A percentile compares a stretch with the other conserved stretches of the same genome.
Evolutionary conservation across 2,329 filamentous ascomycete species (phyloP).

Genomic region (Fusarium sp.): DNA sequence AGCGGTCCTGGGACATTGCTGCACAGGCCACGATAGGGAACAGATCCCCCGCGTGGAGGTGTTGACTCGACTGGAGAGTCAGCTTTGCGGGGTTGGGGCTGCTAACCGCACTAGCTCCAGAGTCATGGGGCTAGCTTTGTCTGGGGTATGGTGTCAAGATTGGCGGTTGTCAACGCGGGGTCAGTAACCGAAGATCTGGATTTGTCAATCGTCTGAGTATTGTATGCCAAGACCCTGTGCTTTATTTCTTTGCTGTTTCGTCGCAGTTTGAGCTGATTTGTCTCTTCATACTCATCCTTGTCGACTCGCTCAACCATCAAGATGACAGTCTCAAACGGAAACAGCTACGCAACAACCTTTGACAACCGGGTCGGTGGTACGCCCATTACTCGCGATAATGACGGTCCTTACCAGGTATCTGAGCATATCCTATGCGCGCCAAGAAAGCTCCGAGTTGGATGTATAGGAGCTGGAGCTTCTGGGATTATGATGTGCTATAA

Average conservation of each 20-base stretch:
- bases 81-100: background rate
- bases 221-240: background rate
- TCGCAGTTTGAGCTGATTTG: too few species aligned
- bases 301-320: background rate
- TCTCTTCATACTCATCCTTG: background rate
- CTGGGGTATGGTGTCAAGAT: background rate
- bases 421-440: constrained; percentile 12
- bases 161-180: background rate
- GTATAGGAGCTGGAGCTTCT: constrained; percentile 14
- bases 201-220: fast-evolving
- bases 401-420: background rate
- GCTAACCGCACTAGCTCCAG: background rate
- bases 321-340: constrained; percentile 3
- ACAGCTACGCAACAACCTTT: constrained; percentile 2
- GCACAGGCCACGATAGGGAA: background rate
- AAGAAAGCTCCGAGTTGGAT: constrained; percentile 8
- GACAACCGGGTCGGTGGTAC: constrained; percentile 12
- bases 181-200: background rate
- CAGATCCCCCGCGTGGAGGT: background rate
- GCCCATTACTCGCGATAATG: background rate
- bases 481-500: constrained; percentile 24
- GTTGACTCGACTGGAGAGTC: constrained; percentile 5
- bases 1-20: background rate
- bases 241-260: background rate
- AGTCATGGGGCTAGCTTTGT: background rate